These are phyloP conservation scores for Lentinus brumalis DNA, from an alignment of 768 basidiomycete genomes.

Conservation along the genomic window DNA sequence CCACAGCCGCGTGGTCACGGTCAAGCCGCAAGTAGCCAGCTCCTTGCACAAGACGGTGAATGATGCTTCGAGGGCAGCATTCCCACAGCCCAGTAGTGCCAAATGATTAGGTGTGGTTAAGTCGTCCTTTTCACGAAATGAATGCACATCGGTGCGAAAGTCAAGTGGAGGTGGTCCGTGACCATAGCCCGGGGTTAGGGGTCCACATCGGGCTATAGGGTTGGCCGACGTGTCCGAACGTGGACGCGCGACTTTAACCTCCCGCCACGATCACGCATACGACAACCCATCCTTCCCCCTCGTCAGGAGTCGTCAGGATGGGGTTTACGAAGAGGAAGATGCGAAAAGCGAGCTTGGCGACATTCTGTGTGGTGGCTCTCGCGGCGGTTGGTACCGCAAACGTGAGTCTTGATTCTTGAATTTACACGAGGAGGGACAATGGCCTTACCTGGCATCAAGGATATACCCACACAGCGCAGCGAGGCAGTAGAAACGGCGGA, in stretches of 20 bases:
- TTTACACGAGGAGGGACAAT: no score
- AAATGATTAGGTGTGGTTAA: no score
- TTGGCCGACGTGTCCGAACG: conserved; percentile 4
- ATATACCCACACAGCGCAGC: background rate
- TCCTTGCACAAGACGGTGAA: no score
- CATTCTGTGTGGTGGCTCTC: conserved; percentile 33
- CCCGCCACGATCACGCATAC: background rate
- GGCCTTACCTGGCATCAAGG: background rate
- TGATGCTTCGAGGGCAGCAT: no score
- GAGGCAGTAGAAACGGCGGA: conserved; percentile 19
- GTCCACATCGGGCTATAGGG: background rate
- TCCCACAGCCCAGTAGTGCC: no score
- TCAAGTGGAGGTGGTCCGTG: background rate
- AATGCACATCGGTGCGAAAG: no score
- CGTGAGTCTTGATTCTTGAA: conserved; percentile 7
- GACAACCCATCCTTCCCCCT: background rate
- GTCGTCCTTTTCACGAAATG: no score
- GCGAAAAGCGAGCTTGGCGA: conserved; percentile 32
- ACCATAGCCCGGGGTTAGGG: conserved; percentile 1
- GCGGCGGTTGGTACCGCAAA: conserved; percentile 26
- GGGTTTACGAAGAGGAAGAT: conserved; percentile 2
- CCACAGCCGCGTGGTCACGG: no score
- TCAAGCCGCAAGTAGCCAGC: no score
- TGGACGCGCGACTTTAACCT: background rate
- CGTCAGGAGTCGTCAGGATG: conserved; percentile 1